These are phyloP conservation scores for Castanea sativa DNA, from an alignment of 306 rosid species.

Conservation along the genomic window DNA sequence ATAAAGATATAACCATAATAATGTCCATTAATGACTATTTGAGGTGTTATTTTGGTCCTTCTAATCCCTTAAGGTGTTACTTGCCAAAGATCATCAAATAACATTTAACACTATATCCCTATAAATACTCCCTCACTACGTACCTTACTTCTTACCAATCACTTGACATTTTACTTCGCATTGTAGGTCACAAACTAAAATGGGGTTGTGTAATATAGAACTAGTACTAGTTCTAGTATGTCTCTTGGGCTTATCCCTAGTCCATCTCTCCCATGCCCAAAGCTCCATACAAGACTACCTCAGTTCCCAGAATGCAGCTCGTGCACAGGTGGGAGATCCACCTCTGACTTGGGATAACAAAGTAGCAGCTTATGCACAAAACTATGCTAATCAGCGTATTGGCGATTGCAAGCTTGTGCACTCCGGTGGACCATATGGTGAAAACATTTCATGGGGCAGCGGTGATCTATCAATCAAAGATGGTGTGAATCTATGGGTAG, in stretches of 20 bases:
- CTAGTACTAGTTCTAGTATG: background rate
- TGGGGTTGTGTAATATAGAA: background rate
- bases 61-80: background rate
- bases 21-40: too few relatives aligned
- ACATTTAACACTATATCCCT: background rate
- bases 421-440: slow-evolving; percentile 36
- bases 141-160: background rate
- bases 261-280: slow-evolving; percentile 13
- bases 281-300: too few relatives aligned
- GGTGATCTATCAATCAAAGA: slow-evolving; percentile 3
- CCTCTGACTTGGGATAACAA: slow-evolving; percentile 19
- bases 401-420: background rate
- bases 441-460: slow-evolving; percentile 32
- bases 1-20: too few relatives aligned
- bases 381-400: slow-evolving; percentile 17
- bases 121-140: background rate
- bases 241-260: background rate
- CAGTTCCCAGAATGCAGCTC: slow-evolving; percentile 5
- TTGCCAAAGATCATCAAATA: background rate
- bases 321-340: slow-evolving; percentile 5
- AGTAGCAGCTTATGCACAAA: slow-evolving; percentile 21
- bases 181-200: background rate
- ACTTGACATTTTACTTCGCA: too few relatives aligned
- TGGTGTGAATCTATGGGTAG: slow-evolving; percentile 52
- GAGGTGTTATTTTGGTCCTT: too few relatives aligned